phyloP scores from a whole-genome alignment of 2,329 filamentous ascomycete species.

The Penicillium nordicum region DNA sequence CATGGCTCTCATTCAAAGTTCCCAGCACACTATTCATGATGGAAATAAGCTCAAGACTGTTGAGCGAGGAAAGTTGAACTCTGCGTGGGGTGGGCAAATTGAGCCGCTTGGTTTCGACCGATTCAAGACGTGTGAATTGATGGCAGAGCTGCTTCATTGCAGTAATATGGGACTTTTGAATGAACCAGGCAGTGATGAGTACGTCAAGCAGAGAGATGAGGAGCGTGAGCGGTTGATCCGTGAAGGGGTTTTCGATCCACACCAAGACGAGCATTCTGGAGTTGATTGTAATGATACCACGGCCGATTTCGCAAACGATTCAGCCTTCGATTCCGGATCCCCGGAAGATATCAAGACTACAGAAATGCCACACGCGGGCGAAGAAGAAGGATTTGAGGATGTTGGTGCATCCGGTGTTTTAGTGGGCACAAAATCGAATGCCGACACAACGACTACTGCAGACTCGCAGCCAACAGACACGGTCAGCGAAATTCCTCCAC shows the following conservation, averaged over 20 bases:
- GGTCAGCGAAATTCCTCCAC: background rate
- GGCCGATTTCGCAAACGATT: slow-evolving; percentile 42
- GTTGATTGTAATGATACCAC: slow-evolving; percentile 56
- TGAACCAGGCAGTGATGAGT: slow-evolving; percentile 81
- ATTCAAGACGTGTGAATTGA: slow-evolving; percentile 98
- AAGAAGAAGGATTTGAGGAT: slow-evolving; percentile 93
- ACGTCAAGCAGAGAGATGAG: slow-evolving; percentile 73
- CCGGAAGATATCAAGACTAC: slow-evolving; percentile 66
- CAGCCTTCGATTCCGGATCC: slow-evolving; percentile 46
- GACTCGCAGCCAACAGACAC: slow-evolving; percentile 1
- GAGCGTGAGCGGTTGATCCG: slow-evolving; percentile 76
- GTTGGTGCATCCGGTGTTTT: slow-evolving; percentile 68
- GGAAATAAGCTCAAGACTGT: slow-evolving; percentile 58
- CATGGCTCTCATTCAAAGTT: slow-evolving; percentile 81
- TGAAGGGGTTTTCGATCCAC: slow-evolving; percentile 65
- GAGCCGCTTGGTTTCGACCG: slow-evolving; percentile 94
- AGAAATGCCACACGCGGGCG: slow-evolving; percentile 75
- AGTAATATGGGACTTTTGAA: slow-evolving; percentile 98
- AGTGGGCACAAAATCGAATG: slow-evolving; percentile 64
- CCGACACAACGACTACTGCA: slow-evolving; percentile 48
- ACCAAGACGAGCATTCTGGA: slow-evolving; percentile 48
- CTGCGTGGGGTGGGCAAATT: slow-evolving; percentile 85
- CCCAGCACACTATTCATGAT: slow-evolving; percentile 57
- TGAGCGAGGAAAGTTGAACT: slow-evolving; percentile 70
- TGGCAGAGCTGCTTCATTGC: slow-evolving; percentile 95